Conservation (phyloP, 495 filamentous ascomycete species). For the Hypomontagnella monticulosa region DNA sequence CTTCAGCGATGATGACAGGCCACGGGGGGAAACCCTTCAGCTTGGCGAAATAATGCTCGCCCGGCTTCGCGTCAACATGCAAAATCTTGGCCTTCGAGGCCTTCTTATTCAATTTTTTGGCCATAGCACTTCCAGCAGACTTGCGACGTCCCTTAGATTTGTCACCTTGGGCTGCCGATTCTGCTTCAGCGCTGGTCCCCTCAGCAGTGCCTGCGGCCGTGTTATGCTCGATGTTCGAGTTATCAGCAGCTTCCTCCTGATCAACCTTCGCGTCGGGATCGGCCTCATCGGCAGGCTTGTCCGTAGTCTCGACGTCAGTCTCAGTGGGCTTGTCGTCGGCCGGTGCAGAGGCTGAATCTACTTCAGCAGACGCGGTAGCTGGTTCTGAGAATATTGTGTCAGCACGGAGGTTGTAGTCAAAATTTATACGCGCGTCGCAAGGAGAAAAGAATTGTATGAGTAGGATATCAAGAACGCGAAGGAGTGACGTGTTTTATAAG, state of each 20-base stretch:
- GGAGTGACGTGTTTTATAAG: slow-evolving; percentile 18
- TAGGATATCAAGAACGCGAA: slow-evolving; percentile 2
- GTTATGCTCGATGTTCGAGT: slow-evolving; percentile 27
- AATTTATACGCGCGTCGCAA: slow-evolving; percentile 2
- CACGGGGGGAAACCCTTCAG: slow-evolving; percentile 91
- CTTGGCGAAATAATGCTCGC: slow-evolving; percentile 84
- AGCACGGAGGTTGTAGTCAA: slow-evolving; percentile 9
- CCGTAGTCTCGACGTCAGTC: slow-evolving; percentile 47
- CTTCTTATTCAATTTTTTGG: slow-evolving; percentile 85
- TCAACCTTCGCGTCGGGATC: slow-evolving; percentile 42
- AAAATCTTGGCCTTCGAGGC: slow-evolving; percentile 75
- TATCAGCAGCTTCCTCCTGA: slow-evolving; percentile 35
- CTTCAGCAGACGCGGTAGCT: slow-evolving; percentile 8
- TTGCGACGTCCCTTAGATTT: slow-evolving; percentile 68
- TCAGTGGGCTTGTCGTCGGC: slow-evolving; percentile 36
- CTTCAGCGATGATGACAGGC: slow-evolving; percentile 90
- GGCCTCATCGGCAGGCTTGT: slow-evolving; percentile 27
- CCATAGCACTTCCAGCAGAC: slow-evolving; percentile 74
- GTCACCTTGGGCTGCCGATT: slow-evolving; percentile 43
- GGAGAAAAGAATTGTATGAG: slow-evolving; percentile 12
- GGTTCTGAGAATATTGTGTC: slow-evolving; percentile 15
- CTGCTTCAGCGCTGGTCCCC: slow-evolving; percentile 33
- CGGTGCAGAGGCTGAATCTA: slow-evolving; percentile 25
- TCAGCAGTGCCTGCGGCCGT: slow-evolving; percentile 37
- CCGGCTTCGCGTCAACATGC: slow-evolving; percentile 81